These are phyloP conservation scores for Alternaria conjuncta DNA, from an alignment of 2,329 filamentous ascomycete species.

Conservation along the genomic window DNA sequence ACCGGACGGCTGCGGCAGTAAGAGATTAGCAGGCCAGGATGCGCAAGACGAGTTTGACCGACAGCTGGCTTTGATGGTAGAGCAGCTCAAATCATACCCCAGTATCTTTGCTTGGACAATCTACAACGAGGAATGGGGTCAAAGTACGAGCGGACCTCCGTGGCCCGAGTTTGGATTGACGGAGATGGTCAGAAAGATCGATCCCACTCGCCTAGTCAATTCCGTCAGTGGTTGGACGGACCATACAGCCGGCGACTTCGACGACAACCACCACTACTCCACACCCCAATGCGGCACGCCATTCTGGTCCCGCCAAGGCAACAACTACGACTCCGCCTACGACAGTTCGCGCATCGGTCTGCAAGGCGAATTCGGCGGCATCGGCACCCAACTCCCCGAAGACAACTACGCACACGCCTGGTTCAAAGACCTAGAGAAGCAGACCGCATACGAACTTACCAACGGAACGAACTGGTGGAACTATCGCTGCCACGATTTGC, in stretches of 20 bases:
- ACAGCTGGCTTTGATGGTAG: conserved; percentile 66
- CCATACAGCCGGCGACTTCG: conserved; percentile 70
- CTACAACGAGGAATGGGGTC: conserved; percentile 77
- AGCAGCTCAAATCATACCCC: conserved; percentile 69
- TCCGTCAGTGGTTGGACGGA: conserved; percentile 71
- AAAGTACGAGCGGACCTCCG: too few relatives aligned
- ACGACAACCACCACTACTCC: conserved; percentile 75
- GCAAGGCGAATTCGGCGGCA: conserved; percentile 74
- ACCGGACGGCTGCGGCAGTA: conserved; percentile 13
- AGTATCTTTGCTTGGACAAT: conserved; percentile 72
- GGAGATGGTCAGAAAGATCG: conserved; percentile 61
- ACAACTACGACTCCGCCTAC: conserved; percentile 57
- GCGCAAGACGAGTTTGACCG: conserved; percentile 70
- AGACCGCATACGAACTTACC: conserved; percentile 71
- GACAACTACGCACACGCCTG: conserved; percentile 66
- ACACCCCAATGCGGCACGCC: conserved; percentile 74
- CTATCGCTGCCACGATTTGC: conserved; percentile 64
- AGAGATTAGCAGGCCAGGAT: conserved; percentile 28
- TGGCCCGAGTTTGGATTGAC: conserved; percentile 66
- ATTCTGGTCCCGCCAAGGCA: conserved; percentile 65
- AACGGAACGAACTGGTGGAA: conserved; percentile 67
- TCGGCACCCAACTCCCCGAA: conserved; percentile 65
- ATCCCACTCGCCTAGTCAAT: conserved; percentile 69
- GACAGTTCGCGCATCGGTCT: conserved; percentile 67
- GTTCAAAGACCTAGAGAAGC: conserved; percentile 65